Conservation (phyloP, 2,329 filamentous ascomycete species). For the Hymenoscyphus infarciens region DNA sequence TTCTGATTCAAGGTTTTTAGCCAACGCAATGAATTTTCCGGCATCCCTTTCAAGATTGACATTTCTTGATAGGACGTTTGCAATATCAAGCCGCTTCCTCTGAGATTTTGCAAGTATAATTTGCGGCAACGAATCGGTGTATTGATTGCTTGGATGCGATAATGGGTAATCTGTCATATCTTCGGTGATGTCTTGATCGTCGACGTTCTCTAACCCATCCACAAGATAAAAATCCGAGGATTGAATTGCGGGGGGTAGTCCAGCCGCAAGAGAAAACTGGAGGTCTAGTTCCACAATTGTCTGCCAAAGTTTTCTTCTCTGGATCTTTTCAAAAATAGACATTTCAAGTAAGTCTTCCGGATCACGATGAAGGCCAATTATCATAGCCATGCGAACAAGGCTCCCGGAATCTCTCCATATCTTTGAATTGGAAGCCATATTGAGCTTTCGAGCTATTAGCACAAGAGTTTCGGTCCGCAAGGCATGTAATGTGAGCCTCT, state of each 20-base stretch:
- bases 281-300: conserved; percentile 52
- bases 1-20: conserved; percentile 15
- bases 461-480: conserved; percentile 20
- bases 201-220: conserved; percentile 44
- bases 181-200: conserved; percentile 21
- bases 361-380: conserved; percentile 56
- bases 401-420: conserved; percentile 35
- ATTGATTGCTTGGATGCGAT: conserved; percentile 12
- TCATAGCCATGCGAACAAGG: conserved; percentile 50
- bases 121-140: conserved; percentile 23
- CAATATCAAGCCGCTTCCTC: conserved; percentile 17
- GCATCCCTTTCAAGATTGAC: conserved; percentile 19
- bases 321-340: conserved; percentile 47
- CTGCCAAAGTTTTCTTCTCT: conserved; percentile 53
- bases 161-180: conserved; percentile 21
- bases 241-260: conserved; percentile 46
- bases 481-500: conserved; percentile 14
- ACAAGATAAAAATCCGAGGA: conserved; percentile 46
- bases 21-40: conserved; percentile 13
- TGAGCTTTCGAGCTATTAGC: conserved; percentile 13
- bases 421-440: conserved; percentile 6
- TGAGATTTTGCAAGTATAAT: conserved; percentile 18
- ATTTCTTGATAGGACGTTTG: conserved; percentile 19
- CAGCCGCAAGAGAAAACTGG: conserved; percentile 48
- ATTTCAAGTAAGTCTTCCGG: conserved; percentile 47